Base-by-base conservation (phyloP, 352 stramenopile species). In the Globisporangium cederbergense region DNA sequence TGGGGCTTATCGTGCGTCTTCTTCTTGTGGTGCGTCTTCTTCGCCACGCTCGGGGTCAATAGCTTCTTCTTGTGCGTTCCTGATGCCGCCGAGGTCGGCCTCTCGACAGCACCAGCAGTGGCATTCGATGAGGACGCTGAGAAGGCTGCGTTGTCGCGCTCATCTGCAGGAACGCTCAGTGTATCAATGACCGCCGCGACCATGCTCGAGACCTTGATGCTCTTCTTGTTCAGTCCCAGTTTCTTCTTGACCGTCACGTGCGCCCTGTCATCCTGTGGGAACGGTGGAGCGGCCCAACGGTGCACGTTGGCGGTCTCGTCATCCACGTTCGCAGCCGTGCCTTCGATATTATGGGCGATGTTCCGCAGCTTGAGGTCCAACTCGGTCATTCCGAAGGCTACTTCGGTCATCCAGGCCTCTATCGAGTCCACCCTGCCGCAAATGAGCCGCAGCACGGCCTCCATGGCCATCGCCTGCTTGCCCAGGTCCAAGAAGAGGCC, bases 311-410 rank as follows among this genome's bases (percentile, higher is more conserved):
- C 57, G 2, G 62, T 60, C 62, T 80, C 66, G 30, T 77, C 73
- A 20, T 90, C 83, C n/a, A 88, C 81, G 32, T 86, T 84, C 5
- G 79, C 78, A 4, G 77, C 70, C 13, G 78, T 88, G n/a, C 83
- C 83, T 56, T 93, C 83, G 40, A 91, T 93, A 62, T 91, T 93
- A 63, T 93, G 83, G 9, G 83, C 83, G 30, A 93, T 93, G 43
- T 89, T 93, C 25, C 82, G 73, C 40, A 93, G 68, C 61, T 90
- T 84, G 20, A 83, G 69, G 67, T 93, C 83, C 28, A 93, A 63
- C 58, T 93, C 83, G 2, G 77, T 86, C 76, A 93, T 89, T 2
- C 83, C 81, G 20, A 80, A 89, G 62, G 77, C 86, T 49, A 93
- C 82, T 16, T 89, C 80, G 7, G 78, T 89, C 32, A 93, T 65